Evolutionary conservation across 371 early-diverging fungal genomes (phyloP).

Genomic region (Dichotomocladium elegans): DNA sequence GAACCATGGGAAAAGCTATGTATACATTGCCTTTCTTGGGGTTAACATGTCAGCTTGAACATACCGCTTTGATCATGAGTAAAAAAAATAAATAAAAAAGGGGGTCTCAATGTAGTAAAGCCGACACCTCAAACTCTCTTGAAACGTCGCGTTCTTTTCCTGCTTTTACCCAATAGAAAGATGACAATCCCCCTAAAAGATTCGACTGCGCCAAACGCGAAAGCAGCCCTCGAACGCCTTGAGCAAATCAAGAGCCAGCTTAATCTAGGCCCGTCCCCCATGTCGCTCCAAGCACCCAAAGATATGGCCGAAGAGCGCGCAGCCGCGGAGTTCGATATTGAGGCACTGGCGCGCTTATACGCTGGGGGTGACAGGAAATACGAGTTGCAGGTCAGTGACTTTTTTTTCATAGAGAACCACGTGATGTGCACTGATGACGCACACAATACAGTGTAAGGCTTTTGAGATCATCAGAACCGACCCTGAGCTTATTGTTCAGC

Average conservation of each 20-base stretch:
- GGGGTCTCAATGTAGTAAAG: no score
- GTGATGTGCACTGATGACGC: background rate
- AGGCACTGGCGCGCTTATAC: conserved; percentile 44
- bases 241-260: conserved; percentile 31
- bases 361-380: conserved; percentile 46
- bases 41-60: no score
- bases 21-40: no score
- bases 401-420: background rate
- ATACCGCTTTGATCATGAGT: no score
- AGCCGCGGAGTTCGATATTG: conserved; percentile 51
- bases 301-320: conserved; percentile 55
- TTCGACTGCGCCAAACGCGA: conserved; percentile 27
- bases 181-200: conserved; percentile 20
- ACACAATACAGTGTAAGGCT: conserved; percentile 30
- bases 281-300: conserved; percentile 43
- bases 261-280: conserved; percentile 29
- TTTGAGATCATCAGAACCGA: conserved; percentile 54
- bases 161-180: background rate
- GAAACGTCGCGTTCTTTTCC: background rate
- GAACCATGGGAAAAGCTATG: no score
- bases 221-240: conserved; percentile 30
- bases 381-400: conserved; percentile 41
- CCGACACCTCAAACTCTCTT: no score
- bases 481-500: conserved; percentile 50
- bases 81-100: no score